Conservation (phyloP, 2,329 filamentous ascomycete genomes). For the Cladosporium velox region DNA sequence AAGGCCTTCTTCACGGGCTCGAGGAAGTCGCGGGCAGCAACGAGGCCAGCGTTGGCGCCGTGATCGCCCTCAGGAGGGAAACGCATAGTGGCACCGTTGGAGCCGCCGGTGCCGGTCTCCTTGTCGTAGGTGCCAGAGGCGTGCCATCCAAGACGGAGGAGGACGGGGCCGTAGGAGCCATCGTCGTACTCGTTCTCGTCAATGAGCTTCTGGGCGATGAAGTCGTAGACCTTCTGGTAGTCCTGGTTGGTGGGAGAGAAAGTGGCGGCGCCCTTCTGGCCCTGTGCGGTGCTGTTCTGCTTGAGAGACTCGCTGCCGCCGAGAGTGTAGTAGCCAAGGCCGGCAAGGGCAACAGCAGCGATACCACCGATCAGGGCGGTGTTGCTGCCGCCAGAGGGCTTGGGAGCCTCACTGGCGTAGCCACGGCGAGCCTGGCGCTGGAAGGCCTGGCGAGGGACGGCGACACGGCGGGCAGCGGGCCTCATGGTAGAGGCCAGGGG, state of each 20-base stretch:
- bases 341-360: constrained; percentile 62
- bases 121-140: constrained; percentile 89
- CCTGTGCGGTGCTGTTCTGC: constrained; percentile 48
- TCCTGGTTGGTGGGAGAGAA: constrained; percentile 79
- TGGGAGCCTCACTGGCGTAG: constrained; percentile 59
- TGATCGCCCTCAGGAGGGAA: constrained; percentile 87
- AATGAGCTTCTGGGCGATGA: constrained; percentile 75
- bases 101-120: constrained; percentile 83
- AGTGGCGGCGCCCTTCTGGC: constrained; percentile 42
- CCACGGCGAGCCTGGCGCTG: constrained; percentile 73
- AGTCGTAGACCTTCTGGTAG: constrained; percentile 94
- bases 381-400: constrained; percentile 39
- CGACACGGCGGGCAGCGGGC: constrained; percentile 57
- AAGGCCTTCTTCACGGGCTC: constrained; percentile 86
- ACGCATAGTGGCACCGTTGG: constrained; percentile 96
- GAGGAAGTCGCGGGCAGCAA: constrained; percentile 85
- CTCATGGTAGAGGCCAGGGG: constrained; percentile 56
- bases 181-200: constrained; percentile 96
- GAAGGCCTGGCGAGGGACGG: constrained; percentile 66
- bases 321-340: constrained; percentile 66
- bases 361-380: constrained; percentile 60
- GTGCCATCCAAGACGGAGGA: constrained; percentile 92
- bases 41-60: constrained; percentile 89
- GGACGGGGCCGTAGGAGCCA: constrained; percentile 89
- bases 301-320: constrained; percentile 36